Evolutionary conservation across 768 basidiomycete species (phyloP), one percentile per base, ranked within the genome.

Genomic region (Mycena vulgaris): DNA sequence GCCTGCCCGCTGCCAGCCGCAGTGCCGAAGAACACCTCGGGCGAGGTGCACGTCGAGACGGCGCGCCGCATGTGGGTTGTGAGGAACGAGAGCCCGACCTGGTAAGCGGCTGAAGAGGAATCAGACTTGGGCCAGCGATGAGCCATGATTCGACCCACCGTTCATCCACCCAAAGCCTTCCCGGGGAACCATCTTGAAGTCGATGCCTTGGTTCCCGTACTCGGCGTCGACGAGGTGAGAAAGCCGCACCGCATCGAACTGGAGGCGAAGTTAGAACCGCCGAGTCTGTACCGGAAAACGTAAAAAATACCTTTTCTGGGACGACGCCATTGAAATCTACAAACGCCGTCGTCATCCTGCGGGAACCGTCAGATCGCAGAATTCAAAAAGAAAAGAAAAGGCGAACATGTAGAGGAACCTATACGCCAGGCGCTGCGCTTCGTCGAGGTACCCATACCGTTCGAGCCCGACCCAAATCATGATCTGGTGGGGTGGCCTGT

Each of bases 141-240:
- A 31, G 19, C n/a, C n/a, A 53, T 23, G 63, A 37, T 33, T 14
- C 31, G n/a, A 83, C 91, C 69, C 75, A 95, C 95, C 87, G 71
- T 97, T 97, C 94, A 96, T 98, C 97, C 96, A 98, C 11, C 97
- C 97, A 78, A 99, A 99, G 63, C 97, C 97, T 82, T 99, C 97
- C 17, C 96, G 89, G 57, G 97, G 97, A 49, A 98, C 94, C 89
- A 97, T 92, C 84, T 97, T 95, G 85, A 99, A 99, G 84, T 99
- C 97, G 74, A 97, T 88, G 56, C 97, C 97, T 78, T 96, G 95
- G 79, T 96, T 96, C 11, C 96, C 93, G 75, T 98, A 98, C 83
- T 98, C 97, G 51, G 97, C 98, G 77, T 97, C 97, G 8, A 99
- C 97, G 53, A 98, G 87, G 78, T 98, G 96, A 2, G 95, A 97